Base-by-base conservation (phyloP, 345 rosid species). In the Gossypium turneri region DNA sequence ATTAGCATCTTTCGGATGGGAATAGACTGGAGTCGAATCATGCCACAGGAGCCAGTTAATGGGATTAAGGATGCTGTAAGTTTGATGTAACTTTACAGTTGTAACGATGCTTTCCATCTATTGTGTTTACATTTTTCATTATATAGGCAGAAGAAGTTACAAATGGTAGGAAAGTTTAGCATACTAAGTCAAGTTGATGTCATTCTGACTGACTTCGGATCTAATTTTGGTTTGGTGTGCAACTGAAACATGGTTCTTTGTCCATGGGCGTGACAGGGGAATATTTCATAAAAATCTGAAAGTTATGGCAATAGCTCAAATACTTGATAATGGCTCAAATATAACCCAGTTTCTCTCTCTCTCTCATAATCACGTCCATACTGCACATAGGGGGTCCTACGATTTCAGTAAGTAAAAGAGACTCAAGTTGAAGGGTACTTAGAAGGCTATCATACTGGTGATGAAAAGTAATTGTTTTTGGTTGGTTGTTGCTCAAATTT, bases 1-100 rank as follows among this genome's bases (percentile, higher is more conserved):
- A 62, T 92, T 45, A 83, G 85, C 79, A 87, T 94, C 56, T 92
- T 94, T 74, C 86, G 97, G 29, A 88, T 94, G 97, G 98, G 98
- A 83, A 80, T 94, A 15, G 98, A 94, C 84, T 94, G 97, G 97
- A 75, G 88, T 25, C 79, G 98, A 72, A 75, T 94, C 78, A 92
- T 94, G 98, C 98, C 94, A 3, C 60, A 75, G 78, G 97, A 94
- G 81, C 98, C 98, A 7, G 79, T 87, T 84, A 82, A 87, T 56
- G 95, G 97, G 56, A 75, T 87, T 59, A 83, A 85, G 58, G 87
- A 87, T 73, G 78, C 82, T 78, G 98, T 94, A 84, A 81, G 89
- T 87, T 76, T 73, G 75, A 81, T 73, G 76, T 60, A 59, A 50
- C 22, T 34, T 73, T 44, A 50, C 77, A 5, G 24, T 66, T 71